Evolutionary conservation across 352 stramenopile genomes (phyloP).

Genomic region (Globisporangium rhizosaccharum): DNA sequence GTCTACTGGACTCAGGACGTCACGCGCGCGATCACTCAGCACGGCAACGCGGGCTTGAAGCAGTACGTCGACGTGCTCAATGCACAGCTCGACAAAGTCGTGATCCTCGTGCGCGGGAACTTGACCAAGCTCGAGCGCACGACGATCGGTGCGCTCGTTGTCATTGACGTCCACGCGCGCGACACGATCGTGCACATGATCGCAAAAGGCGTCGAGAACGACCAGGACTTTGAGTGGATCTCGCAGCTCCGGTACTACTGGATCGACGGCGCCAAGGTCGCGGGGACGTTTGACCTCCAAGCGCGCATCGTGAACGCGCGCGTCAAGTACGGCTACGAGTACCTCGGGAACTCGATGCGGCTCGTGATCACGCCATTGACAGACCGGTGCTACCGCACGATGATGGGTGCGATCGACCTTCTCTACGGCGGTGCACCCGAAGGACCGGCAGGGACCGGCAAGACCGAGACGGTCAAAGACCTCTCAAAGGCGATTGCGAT

Average conservation of each 20-base stretch:
- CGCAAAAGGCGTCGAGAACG: conserved; percentile 79
- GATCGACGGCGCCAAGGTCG: conserved; percentile 57
- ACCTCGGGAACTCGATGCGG: conserved; percentile 91
- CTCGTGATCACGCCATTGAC: conserved; percentile 94
- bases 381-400: conserved; percentile 92
- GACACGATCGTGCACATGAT: conserved; percentile 93
- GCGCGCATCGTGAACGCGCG: conserved; percentile 86
- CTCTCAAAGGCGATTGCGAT: conserved; percentile 93
- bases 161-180: conserved; percentile 90
- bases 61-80: conserved; percentile 84
- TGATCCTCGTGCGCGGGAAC: conserved; percentile 89
- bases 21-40: conserved; percentile 72
- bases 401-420: conserved; percentile 92
- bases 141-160: conserved; percentile 89
- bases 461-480: conserved; percentile 95
- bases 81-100: conserved; percentile 82
- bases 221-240: conserved; percentile 93
- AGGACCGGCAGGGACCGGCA: conserved; percentile 91
- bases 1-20: conserved; percentile 95
- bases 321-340: conserved; percentile 88
- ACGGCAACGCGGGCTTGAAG: conserved; percentile 64
- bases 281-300: conserved; percentile 61
- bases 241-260: conserved; percentile 93
- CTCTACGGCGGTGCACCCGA: conserved; percentile 92
- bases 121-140: conserved; percentile 90